Conservation (phyloP, 2,329 filamentous ascomycete species). For the Clarireedia monteithiana region DNA sequence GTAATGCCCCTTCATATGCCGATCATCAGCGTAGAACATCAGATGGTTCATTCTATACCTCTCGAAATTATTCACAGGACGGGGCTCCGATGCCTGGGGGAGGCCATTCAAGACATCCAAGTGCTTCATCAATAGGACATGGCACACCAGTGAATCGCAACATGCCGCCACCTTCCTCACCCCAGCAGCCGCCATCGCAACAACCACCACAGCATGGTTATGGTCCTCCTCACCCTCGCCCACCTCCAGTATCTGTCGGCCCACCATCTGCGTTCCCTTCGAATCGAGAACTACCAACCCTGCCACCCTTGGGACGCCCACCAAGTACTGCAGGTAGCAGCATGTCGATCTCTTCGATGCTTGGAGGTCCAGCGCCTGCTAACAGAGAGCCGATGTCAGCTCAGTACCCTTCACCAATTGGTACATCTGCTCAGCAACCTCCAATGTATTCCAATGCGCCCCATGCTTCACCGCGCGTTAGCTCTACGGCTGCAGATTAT, state of each 20-base stretch:
- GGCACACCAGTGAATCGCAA: constrained; percentile 24
- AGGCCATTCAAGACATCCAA: constrained; percentile 27
- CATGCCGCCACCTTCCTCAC: constrained; percentile 44
- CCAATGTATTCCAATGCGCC: constrained; percentile 34
- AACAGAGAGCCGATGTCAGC: constrained; percentile 37
- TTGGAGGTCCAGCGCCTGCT: constrained; percentile 46
- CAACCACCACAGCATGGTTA: constrained; percentile 28
- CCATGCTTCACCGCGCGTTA: constrained; percentile 31
- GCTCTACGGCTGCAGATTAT: constrained; percentile 47
- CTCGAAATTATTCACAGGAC: constrained; percentile 26
- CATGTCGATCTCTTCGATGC: constrained; percentile 70
- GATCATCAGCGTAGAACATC: constrained; percentile 29
- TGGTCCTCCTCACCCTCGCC: constrained; percentile 30
- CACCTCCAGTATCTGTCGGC: constrained; percentile 34
- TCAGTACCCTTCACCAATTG: constrained; percentile 39
- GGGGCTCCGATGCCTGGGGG: constrained; percentile 21
- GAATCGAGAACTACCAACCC: constrained; percentile 46
- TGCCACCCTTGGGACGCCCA: constrained; percentile 44
- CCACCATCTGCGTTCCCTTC: constrained; percentile 35
- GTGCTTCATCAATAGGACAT: constrained; percentile 28
- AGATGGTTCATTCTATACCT: constrained; percentile 26
- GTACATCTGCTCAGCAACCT: constrained; percentile 25
- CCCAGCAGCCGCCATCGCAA: constrained; percentile 34
- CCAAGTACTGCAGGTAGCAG: constrained; percentile 40
- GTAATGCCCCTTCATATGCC: constrained; percentile 21